Evolutionary conservation across 2,329 filamentous ascomycete genomes (phyloP).

Genomic region (Dactylellina sp.): DNA sequence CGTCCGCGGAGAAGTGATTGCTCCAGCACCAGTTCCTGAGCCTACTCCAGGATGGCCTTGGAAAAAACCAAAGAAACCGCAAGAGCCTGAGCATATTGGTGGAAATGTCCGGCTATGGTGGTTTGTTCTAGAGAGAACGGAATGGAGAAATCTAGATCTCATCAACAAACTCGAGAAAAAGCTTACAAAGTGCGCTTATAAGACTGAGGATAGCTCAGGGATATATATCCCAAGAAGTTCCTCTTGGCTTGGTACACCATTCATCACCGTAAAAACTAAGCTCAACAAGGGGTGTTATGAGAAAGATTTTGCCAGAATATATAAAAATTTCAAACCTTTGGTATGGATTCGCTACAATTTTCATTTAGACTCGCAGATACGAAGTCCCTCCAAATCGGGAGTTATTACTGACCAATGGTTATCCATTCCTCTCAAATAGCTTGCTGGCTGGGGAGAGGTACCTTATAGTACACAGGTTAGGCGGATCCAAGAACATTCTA

Average conservation of each 20-base stretch:
- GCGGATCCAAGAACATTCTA: conserved; percentile 12
- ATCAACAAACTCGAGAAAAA: background rate
- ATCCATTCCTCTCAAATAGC: conserved; percentile 6
- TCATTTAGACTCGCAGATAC: too few relatives aligned
- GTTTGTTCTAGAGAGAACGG: conserved; percentile 15
- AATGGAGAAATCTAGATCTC: conserved; percentile 12
- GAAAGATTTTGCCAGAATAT: background rate
- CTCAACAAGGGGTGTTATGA: conserved; percentile 4
- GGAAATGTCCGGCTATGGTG: conserved; percentile 32
- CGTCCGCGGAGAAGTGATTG: background rate
- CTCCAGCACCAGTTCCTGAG: background rate
- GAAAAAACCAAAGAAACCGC: background rate
- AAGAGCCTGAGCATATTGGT: conserved; percentile 8
- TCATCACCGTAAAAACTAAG: conserved; percentile 26
- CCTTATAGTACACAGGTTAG: conserved; percentile 15
- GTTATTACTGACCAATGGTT: background rate
- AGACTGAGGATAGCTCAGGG: background rate
- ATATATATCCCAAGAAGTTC: background rate
- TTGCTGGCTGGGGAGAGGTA: conserved; percentile 44
- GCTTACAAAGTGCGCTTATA: background rate
- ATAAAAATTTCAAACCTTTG: background rate
- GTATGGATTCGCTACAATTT: too few relatives aligned
- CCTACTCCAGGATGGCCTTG: background rate
- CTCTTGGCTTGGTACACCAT: conserved; percentile 21
- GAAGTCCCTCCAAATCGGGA: too few relatives aligned